Percentiles rank a stretch among this genome's conserved stretches.
phyloP scores from a whole-genome alignment of 2,329 filamentous ascomycete genomes.

The Xylariaceae sp. region DNA sequence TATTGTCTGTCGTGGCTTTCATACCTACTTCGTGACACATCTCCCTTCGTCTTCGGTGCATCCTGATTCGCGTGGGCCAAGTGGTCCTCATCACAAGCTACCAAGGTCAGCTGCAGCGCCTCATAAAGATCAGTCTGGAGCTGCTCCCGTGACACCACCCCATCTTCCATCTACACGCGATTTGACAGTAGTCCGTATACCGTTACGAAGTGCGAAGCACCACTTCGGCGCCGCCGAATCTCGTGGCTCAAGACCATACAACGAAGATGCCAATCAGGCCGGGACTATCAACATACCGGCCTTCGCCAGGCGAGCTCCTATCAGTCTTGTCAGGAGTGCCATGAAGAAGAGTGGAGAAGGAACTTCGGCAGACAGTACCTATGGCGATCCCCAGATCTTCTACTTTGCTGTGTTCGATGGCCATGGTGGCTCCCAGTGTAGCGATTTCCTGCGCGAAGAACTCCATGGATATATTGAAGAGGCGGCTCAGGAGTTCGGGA shows the following conservation, averaged over 20 bases:
- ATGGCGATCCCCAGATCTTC: conserved; percentile 91
- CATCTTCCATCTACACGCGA: conserved; percentile 63
- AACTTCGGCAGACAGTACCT: conserved; percentile 69
- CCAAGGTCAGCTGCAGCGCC: conserved; percentile 81
- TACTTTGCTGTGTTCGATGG: conserved; percentile 98
- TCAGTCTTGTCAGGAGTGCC: conserved; percentile 46
- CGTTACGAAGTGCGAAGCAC: conserved; percentile 88
- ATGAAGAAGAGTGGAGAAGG: conserved; percentile 53
- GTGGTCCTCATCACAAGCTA: conserved; percentile 74
- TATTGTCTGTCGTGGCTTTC: conserved; percentile 56
- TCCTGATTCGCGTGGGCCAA: conserved; percentile 67
- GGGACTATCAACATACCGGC: conserved; percentile 90
- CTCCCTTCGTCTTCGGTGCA: conserved; percentile 89
- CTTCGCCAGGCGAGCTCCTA: conserved; percentile 79
- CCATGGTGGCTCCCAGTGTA: conserved; percentile 86
- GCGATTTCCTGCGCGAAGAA: conserved; percentile 77
- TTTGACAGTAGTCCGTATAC: conserved; percentile 91
- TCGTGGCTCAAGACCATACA: conserved; percentile 79
- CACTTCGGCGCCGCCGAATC: conserved; percentile 82
- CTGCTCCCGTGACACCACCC: conserved; percentile 55
- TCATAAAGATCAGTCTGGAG: conserved; percentile 55
- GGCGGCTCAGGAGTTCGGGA: conserved; percentile 68
- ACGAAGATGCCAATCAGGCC: conserved; percentile 92
- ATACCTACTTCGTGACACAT: conserved; percentile 97
- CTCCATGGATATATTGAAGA: conserved; percentile 88